Evolutionary conservation across 441 rosid genomes (phyloP).

Genomic region (Erysimum pusillum): DNA sequence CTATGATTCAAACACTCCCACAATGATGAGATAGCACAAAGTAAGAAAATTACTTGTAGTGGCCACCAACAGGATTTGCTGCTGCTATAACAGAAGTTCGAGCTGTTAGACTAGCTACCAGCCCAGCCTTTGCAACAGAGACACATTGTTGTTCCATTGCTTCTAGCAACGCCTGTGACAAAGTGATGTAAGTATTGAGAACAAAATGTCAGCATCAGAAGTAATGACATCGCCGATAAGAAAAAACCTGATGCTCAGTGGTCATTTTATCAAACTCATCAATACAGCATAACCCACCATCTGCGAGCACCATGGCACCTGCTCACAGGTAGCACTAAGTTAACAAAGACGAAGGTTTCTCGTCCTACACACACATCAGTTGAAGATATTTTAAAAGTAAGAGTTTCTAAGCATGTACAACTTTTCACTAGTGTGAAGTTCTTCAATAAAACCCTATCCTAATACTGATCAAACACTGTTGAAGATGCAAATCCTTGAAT

Average conservation of each 20-base stretch:
- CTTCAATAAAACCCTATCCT: conserved; percentile 27
- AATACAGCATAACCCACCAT: conserved; percentile 95
- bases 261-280: conserved; percentile 99
- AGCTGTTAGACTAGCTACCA: conserved; percentile 97
- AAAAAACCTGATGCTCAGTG: conserved; percentile 92
- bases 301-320: conserved; percentile 99
- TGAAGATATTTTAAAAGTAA: conserved; percentile 10
- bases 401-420: conserved; percentile 21
- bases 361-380: conserved; percentile 33
- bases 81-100: conserved; percentile 98
- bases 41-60: conserved; percentile 79
- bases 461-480: conserved; percentile 21
- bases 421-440: conserved; percentile 17
- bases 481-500: conserved; percentile 34
- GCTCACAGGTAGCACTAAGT: conserved; percentile 38
- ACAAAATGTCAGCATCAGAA: conserved; percentile 38
- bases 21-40: conserved; percentile 23
- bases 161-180: conserved; percentile 88
- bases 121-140: conserved; percentile 99
- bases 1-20: conserved; percentile 24
- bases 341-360: conserved; percentile 28
- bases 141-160: conserved; percentile 99
- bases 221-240: conserved; percentile 33
- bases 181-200: conserved; percentile 40
- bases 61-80: conserved; percentile 99